Evolutionary conservation across 352 stramenopile genomes (phyloP).

Genomic region (Globisporangium carolinianum): DNA sequence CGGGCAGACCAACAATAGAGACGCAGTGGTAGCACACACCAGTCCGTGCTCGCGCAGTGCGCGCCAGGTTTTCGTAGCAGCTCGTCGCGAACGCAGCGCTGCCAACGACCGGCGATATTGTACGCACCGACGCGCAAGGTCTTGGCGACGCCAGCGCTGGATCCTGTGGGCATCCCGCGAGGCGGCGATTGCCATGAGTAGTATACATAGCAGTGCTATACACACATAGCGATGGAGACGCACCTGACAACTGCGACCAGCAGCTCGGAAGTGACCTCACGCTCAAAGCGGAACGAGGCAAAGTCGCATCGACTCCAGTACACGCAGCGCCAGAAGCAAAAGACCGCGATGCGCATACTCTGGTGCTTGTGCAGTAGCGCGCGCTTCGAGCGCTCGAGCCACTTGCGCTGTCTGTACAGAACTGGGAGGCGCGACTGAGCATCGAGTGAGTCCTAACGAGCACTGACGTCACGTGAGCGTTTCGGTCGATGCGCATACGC

Average conservation of each 20-base stretch:
- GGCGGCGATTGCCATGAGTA: no score
- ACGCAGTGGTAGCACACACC: not conserved
- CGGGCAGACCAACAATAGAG: not conserved
- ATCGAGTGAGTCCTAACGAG: not conserved
- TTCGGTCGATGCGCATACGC: not conserved
- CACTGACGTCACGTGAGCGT: no score
- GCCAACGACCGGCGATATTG: slow-evolving; percentile 4
- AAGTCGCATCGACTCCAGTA: slow-evolving; percentile 24
- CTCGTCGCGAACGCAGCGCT: slow-evolving; percentile 2
- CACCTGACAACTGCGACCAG: slow-evolving; percentile 13
- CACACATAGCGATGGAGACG: not conserved
- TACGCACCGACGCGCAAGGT: slow-evolving; percentile 2
- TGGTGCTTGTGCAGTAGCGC: slow-evolving; percentile 17
- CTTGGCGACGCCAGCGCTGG: slow-evolving; percentile 16
- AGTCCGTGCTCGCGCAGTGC: slow-evolving; percentile 4
- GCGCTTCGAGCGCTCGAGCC: slow-evolving; percentile 1
- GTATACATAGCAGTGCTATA: no score
- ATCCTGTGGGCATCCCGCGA: slow-evolving; percentile 7
- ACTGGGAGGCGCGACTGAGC: slow-evolving; percentile 9
- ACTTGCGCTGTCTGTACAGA: slow-evolving; percentile 7
- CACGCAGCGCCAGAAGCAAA: slow-evolving; percentile 33
- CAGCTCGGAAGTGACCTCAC: slow-evolving; percentile 4
- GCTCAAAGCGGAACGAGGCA: slow-evolving; percentile 12
- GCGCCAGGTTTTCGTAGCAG: slow-evolving; percentile 8
- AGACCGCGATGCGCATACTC: slow-evolving; percentile 16